Conservation (phyloP, 768 basidiomycete species). For the Termitomyces sp. region DNA sequence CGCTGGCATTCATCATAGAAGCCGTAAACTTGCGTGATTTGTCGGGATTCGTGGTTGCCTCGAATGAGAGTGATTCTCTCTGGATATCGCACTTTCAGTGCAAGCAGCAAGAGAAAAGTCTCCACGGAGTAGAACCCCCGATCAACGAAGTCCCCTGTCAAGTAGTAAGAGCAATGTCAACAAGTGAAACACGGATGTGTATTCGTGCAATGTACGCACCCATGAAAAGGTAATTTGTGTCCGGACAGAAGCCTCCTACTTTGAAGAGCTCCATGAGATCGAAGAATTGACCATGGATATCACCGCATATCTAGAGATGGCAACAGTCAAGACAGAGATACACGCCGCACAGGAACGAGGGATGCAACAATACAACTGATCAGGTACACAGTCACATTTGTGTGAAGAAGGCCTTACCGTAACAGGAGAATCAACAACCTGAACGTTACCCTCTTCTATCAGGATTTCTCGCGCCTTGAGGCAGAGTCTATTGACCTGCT, state of each 20-base stretch:
- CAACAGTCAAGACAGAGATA: conserved; percentile 1
- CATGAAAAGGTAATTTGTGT: conserved; percentile 97
- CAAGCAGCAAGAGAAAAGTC: conserved; percentile 90
- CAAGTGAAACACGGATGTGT: not conserved
- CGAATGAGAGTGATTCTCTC: conserved; percentile 96
- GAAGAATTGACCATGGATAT: conserved; percentile 97
- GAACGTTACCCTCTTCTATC: conserved; percentile 97
- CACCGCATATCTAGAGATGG: conserved; percentile 73
- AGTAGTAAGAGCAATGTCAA: not conserved
- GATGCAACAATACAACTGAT: not conserved
- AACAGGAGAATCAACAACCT: conserved; percentile 87
- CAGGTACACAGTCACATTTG: conserved; percentile 2
- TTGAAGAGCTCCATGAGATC: conserved; percentile 95
- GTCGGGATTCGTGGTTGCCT: conserved; percentile 96
- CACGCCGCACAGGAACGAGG: conserved; percentile 12
- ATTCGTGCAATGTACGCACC: conserved; percentile 38
- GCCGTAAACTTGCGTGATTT: conserved; percentile 95
- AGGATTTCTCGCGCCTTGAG: conserved; percentile 94
- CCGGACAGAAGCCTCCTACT: conserved; percentile 87
- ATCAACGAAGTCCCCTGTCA: conserved; percentile 92
- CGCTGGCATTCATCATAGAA: conserved; percentile 96
- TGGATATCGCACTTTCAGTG: conserved; percentile 95
- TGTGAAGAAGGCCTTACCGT: conserved; percentile 56
- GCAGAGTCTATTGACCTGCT: conserved; percentile 92
- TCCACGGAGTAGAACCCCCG: conserved; percentile 97